These are phyloP conservation scores for Naganishia vaughanmartiniae DNA, from an alignment of 768 basidiomycete species.

Conservation along the genomic window DNA sequence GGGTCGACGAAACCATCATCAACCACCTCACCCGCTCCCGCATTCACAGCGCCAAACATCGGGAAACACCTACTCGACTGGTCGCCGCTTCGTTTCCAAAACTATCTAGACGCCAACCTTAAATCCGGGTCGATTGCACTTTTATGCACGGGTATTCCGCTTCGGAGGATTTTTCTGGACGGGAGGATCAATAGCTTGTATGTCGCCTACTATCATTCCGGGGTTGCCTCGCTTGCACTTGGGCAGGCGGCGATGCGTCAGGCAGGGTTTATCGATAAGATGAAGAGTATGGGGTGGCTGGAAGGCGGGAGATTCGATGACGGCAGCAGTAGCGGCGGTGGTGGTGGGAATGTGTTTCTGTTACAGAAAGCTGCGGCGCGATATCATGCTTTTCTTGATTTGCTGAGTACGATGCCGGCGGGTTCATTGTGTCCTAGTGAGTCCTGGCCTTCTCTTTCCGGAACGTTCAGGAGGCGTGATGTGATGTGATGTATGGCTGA, in stretches of 20 bases:
- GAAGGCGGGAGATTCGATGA: constrained; percentile 24
- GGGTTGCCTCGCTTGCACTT: constrained; percentile 27
- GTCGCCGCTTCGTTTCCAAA: neutral
- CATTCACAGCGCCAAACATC: constrained; percentile 3
- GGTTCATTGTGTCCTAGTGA: constrained; percentile 38
- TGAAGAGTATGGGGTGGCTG: constrained; percentile 40
- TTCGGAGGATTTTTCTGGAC: neutral
- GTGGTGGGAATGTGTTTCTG: constrained; percentile 34
- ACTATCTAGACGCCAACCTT: neutral
- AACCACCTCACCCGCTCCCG: too few relatives aligned
- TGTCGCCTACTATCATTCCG: constrained; percentile 13
- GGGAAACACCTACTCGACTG: neutral
- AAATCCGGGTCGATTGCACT: neutral
- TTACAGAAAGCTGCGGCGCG: neutral
- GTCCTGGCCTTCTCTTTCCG: neutral
- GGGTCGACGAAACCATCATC: too few relatives aligned
- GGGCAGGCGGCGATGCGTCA: constrained; percentile 36
- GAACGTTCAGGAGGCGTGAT: neutral
- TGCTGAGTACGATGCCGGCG: constrained; percentile 31
- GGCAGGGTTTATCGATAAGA: constrained; percentile 37
- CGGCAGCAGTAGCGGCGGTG: constrained; percentile 15
- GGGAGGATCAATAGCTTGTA: constrained; percentile 18
- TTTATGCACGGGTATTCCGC: neutral
- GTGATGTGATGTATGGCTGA: too few relatives aligned
- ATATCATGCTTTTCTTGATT: neutral